A percentile compares a stretch with the other conserved stretches of the same genome.
Evolutionary conservation across 345 rosid genomes (phyloP).

Genomic region (Moringa oleifera): DNA sequence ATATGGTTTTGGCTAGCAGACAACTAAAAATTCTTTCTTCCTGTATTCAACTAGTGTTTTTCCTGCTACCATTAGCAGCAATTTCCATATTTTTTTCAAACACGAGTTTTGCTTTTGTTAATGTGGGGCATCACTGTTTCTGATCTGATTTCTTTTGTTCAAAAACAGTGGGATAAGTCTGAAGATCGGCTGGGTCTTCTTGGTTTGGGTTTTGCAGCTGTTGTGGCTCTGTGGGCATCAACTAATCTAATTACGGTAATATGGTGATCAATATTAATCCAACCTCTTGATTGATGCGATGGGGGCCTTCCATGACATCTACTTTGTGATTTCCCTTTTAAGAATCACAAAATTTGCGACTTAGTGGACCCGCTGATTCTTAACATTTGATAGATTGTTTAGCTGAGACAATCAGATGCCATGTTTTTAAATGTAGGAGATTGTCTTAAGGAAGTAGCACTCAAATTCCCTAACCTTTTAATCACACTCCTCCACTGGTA

Average conservation of each 20-base stretch:
- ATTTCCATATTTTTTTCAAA: background rate
- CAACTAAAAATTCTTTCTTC: background rate
- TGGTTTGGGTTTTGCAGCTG: slow-evolving; percentile 73
- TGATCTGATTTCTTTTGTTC: background rate
- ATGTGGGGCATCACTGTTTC: background rate
- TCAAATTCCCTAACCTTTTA: no score
- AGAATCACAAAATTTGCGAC: background rate
- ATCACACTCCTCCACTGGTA: no score
- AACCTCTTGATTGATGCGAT: background rate
- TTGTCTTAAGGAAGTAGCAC: no score
- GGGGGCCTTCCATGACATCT: background rate
- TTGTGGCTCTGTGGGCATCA: slow-evolving; percentile 75
- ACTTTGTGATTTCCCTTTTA: no score
- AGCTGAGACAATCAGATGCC: background rate
- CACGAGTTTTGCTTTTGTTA: background rate
- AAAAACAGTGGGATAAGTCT: slow-evolving; percentile 64
- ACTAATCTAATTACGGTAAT: slow-evolving; percentile 59
- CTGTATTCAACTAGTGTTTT: background rate
- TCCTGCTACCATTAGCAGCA: background rate
- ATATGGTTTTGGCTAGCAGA: background rate
- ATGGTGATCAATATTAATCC: slow-evolving; percentile 1
- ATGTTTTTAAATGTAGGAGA: background rate
- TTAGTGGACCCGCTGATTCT: no score
- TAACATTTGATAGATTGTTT: no score
- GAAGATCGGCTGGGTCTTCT: slow-evolving; percentile 75